These are phyloP conservation scores for Suhomyces faveliae DNA, from an alignment of 805 yeast genomes.

Conservation along the genomic window DNA sequence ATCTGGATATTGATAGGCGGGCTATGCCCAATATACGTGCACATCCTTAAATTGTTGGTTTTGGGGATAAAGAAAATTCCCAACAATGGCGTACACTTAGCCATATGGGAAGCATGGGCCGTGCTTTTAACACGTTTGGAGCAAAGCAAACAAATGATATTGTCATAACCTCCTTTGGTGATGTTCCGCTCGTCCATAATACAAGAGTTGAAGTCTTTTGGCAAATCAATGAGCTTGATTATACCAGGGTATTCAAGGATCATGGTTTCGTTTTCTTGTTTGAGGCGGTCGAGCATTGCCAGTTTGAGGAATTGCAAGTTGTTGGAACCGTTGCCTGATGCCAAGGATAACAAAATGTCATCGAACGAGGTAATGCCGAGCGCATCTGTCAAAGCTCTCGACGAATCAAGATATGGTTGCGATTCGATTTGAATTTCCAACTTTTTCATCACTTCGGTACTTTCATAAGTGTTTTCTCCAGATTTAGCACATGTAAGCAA, in stretches of 20 bases:
- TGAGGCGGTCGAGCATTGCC: neutral
- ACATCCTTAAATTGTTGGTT: slow-evolving; percentile 24
- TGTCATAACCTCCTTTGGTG: slow-evolving; percentile 19
- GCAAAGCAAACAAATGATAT: slow-evolving; percentile 36
- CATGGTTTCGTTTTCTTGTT: neutral
- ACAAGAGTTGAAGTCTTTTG: slow-evolving; percentile 37
- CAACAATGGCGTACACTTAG: slow-evolving; percentile 19
- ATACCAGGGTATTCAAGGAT: slow-evolving; percentile 53
- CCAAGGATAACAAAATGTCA: slow-evolving; percentile 15
- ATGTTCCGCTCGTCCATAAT: slow-evolving; percentile 20
- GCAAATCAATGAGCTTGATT: slow-evolving; percentile 52
- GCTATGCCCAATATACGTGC: slow-evolving; percentile 23
- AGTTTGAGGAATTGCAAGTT: neutral
- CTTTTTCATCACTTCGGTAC: slow-evolving; percentile 15
- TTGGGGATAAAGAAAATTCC: slow-evolving; percentile 18
- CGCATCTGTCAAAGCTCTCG: slow-evolving; percentile 23
- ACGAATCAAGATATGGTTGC: slow-evolving; percentile 17
- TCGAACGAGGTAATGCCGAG: slow-evolving; percentile 26
- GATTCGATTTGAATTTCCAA: slow-evolving; percentile 16
- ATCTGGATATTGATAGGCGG: slow-evolving; percentile 31
- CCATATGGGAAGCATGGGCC: slow-evolving; percentile 25
- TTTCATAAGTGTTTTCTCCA: slow-evolving; percentile 24
- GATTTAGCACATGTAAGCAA: slow-evolving; percentile 27
- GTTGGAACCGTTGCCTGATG: neutral
- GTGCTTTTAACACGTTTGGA: slow-evolving; percentile 22